phyloP scores from a whole-genome alignment of 2,329 filamentous ascomycete genomes.

The Calonectria crousiana region DNA sequence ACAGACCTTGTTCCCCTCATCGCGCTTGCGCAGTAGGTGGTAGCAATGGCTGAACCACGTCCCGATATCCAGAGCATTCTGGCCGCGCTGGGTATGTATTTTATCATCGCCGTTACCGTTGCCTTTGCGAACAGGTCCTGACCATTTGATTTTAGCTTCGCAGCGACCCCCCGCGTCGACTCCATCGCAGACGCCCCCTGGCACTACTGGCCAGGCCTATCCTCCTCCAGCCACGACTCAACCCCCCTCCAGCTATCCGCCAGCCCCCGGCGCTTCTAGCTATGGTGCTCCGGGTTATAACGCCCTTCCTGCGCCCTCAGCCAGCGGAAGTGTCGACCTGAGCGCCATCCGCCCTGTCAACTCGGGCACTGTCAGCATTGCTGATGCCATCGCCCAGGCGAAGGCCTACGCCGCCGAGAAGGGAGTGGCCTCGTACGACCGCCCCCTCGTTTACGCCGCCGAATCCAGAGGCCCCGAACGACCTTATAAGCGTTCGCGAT shows the following conservation, averaged over 20 bases:
- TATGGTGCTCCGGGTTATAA: conserved; percentile 53
- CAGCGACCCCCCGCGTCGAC: conserved; percentile 58
- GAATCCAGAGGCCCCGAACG: conserved; percentile 54
- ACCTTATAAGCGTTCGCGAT: conserved; percentile 74
- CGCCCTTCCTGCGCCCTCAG: conserved; percentile 74
- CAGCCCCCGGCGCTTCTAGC: conserved; percentile 45
- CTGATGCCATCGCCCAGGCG: conserved; percentile 87
- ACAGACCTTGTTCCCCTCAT: not conserved
- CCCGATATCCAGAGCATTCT: conserved; percentile 57
- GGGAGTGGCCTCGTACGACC: conserved; percentile 74
- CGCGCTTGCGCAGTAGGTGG: conserved; percentile 26
- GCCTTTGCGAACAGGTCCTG: conserved; percentile 30
- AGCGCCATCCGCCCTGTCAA: conserved; percentile 83
- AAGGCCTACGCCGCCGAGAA: conserved; percentile 85
- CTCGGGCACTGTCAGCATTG: conserved; percentile 85
- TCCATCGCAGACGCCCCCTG: conserved; percentile 57
- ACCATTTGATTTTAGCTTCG: conserved; percentile 51
- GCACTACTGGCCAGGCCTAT: conserved; percentile 52
- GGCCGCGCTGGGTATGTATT: conserved; percentile 60
- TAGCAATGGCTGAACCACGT: conserved; percentile 42
- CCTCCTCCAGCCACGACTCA: conserved; percentile 52
- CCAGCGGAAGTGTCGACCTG: conserved; percentile 82
- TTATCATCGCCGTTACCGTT: conserved; percentile 14
- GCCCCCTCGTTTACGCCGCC: conserved; percentile 60
- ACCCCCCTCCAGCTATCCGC: conserved; percentile 52